A percentile compares a stretch with the other conserved stretches of the same genome.
These are phyloP conservation scores for Cercospora beticola DNA, from an alignment of 2,329 filamentous ascomycete species.

Conservation along the genomic window DNA sequence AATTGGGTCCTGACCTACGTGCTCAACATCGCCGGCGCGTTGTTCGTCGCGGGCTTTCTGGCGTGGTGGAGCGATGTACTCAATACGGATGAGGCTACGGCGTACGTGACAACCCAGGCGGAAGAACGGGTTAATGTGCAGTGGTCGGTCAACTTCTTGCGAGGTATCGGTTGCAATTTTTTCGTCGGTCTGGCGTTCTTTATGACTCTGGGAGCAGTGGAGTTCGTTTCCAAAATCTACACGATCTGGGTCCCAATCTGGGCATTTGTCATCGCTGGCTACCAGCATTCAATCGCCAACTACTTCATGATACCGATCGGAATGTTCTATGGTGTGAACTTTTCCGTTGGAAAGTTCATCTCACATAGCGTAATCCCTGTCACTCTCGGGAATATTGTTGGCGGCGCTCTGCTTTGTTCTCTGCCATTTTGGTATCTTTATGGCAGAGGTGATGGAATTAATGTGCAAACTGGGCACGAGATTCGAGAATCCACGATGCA, in stretches of 20 bases:
- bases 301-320: constrained; percentile 46
- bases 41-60: not conserved
- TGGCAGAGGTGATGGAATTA: not conserved
- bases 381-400: not conserved
- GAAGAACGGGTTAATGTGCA: constrained; percentile 1
- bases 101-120: not conserved
- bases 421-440: not conserved
- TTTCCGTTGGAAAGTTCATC: not conserved
- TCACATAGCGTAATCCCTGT: not conserved
- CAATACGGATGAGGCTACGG: not conserved
- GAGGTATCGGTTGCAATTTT: constrained; percentile 33
- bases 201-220: constrained; percentile 21
- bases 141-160: constrained; percentile 22
- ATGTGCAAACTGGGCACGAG: not conserved
- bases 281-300: constrained; percentile 33
- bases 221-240: constrained; percentile 31
- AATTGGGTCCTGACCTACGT: not conserved
- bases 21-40: constrained; percentile 7
- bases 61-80: constrained; percentile 8
- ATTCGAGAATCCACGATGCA: not conserved
- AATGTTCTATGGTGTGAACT: not conserved
- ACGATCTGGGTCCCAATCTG: constrained; percentile 32
- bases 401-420: not conserved
- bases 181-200: constrained; percentile 31
- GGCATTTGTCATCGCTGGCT: constrained; percentile 43